These are phyloP conservation scores for Schizophyllum amplum DNA, from an alignment of 1,284 basidiomycete genomes.

Conservation along the genomic window DNA sequence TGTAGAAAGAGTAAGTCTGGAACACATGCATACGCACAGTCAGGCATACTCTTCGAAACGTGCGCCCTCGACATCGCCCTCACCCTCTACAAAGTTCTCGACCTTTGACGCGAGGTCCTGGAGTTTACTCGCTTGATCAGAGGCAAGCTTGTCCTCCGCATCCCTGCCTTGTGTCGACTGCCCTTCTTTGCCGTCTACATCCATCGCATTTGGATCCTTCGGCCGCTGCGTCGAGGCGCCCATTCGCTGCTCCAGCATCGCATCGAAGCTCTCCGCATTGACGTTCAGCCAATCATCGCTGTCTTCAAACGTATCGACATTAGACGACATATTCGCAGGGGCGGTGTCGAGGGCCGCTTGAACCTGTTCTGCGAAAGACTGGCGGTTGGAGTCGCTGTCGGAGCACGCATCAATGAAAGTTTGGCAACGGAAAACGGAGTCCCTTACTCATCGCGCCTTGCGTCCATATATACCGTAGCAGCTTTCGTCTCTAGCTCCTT, in stretches of 20 bases:
- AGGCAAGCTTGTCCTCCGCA: constrained; percentile 40
- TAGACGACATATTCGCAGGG: constrained; percentile 16
- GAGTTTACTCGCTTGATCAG: constrained; percentile 62
- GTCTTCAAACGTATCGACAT: constrained; percentile 41
- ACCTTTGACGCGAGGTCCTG: constrained; percentile 78
- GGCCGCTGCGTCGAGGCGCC: constrained; percentile 17
- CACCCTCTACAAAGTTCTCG: constrained; percentile 77
- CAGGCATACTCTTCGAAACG: constrained; percentile 74
- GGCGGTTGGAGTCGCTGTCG: constrained; percentile 47
- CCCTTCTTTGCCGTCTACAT: constrained; percentile 28
- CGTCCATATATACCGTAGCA: constrained; percentile 54
- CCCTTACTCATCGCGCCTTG: constrained; percentile 59
- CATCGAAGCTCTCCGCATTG: constrained; percentile 57
- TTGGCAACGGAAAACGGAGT: background rate
- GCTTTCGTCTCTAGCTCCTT: constrained; percentile 66
- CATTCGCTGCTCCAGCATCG: constrained; percentile 41
- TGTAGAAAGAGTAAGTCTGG: constrained; percentile 19
- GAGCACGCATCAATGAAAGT: constrained; percentile 6
- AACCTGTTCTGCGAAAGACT: constrained; percentile 68
- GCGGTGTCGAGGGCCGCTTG: constrained; percentile 49
- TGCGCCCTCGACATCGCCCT: constrained; percentile 84
- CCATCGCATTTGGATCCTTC: constrained; percentile 30
- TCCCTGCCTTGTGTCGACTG: constrained; percentile 20
- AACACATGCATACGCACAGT: constrained; percentile 5
- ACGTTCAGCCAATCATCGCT: constrained; percentile 69